Evolutionary conservation across 2,329 filamentous ascomycete genomes (phyloP), one percentile per base, ranked within the genome.

Genomic region (Aspergillus transmontanensis): DNA sequence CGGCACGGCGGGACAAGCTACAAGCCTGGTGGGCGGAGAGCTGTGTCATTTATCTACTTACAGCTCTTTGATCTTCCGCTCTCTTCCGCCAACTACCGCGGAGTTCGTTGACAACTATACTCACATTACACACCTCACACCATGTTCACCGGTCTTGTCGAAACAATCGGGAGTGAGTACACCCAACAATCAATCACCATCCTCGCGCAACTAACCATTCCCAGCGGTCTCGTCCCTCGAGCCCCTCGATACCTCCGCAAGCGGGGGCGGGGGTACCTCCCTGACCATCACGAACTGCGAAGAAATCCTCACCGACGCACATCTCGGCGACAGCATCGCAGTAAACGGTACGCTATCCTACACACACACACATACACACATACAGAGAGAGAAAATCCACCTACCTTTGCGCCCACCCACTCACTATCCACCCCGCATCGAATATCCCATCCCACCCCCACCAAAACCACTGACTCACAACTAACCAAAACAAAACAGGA

Each of bases 121-220:
- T 45, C 55, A 57, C 21, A 63, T 4, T 32, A 48, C 16, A 46
- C 23, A 41, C n/a, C 10, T 30, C 19, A n/a, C 71, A 83, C 66
- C 65, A 98, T 99, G 95, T 98, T 99, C 76, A 98, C 95, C 62
- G 95, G 95, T 71, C 91, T 97, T 66, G 92, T 97, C 60, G 93
- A 97, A 81, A 90, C 90, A 66, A 90, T 98, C 68, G 95, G 95
- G 83, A 94, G 94, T 96, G 83, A 80, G 89, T 82, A 70, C 30
- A 67, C 69, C 60, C 71, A 11, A 30, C 14, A 57, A 56, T 48
- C 6, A 23, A 32, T 36, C 10, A 28, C 12, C 7, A 12, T n/a
- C 23, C 30, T 32, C 14, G 12, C 32, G 4, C n/a, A 34, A 59
- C 55, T 67, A 56, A 64, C 48, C 48, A 39, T 19, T 28, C 65